Evolutionary conservation across 345 rosid species (phyloP).

Genomic region (Brassica nigra): DNA sequence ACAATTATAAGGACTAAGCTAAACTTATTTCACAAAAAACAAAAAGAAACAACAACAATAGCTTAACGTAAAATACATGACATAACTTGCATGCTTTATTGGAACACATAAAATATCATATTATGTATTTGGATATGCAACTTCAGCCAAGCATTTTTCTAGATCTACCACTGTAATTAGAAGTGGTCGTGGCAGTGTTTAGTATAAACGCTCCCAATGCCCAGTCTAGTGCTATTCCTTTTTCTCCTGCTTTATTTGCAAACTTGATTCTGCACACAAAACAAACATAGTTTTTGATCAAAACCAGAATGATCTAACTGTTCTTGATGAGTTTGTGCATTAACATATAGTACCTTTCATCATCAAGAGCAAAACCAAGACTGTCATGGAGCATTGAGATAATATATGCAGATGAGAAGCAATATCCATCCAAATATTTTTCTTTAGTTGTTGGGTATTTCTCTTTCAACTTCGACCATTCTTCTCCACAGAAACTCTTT

Average conservation of each 20-base stretch:
- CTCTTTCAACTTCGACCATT: conserved; percentile 69
- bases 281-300: conserved; percentile 1
- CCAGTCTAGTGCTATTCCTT: conserved; percentile 82
- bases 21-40: neutral
- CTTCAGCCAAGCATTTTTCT: conserved; percentile 37
- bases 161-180: conserved; percentile 35
- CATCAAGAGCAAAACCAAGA: conserved; percentile 70
- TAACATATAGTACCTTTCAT: conserved; percentile 50
- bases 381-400: conserved; percentile 86
- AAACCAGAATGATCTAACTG: neutral
- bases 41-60: neutral
- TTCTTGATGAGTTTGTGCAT: neutral
- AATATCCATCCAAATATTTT: conserved; percentile 61
- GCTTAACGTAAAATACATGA: neutral
- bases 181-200: conserved; percentile 43
- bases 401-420: conserved; percentile 89
- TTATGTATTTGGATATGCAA: neutral
- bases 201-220: conserved; percentile 90
- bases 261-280: conserved; percentile 53
- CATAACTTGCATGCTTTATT: neutral
- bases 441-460: conserved; percentile 55
- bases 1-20: neutral
- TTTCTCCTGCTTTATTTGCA: conserved; percentile 58
- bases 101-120: neutral
- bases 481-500: conserved; percentile 67